Conservation (phyloP, 768 basidiomycete species). For the Leucosporidium scottii region DNA sequence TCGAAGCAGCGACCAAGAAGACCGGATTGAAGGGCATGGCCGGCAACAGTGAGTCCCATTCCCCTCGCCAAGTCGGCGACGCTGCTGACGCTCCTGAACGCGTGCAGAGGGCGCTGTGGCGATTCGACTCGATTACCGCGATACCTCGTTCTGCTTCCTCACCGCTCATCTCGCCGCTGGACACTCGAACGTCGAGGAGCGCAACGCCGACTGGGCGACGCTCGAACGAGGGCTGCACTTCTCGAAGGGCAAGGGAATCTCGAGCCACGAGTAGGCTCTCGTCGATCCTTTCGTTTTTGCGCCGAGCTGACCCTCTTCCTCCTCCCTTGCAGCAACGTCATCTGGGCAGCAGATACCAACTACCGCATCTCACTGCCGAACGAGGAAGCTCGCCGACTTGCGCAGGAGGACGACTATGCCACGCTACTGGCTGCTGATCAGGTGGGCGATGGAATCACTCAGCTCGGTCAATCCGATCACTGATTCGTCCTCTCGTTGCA, state of each 20-base stretch:
- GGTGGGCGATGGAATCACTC: constrained; percentile 46
- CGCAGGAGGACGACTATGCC: constrained; percentile 60
- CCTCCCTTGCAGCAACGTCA: constrained; percentile 60
- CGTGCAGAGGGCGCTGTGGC: constrained; percentile 74
- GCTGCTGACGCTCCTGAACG: background rate
- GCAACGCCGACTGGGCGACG: constrained; percentile 80
- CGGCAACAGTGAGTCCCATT: constrained; percentile 56
- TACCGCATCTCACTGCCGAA: constrained; percentile 88
- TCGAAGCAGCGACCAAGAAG: constrained; percentile 86
- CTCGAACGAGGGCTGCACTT: constrained; percentile 79
- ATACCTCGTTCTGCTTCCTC: constrained; percentile 87
- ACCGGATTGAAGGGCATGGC: constrained; percentile 68
- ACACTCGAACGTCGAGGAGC: constrained; percentile 76
- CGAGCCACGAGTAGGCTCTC: constrained; percentile 72
- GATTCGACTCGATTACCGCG: constrained; percentile 82
- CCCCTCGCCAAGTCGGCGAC: too few species aligned
- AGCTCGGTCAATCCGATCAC: background rate
- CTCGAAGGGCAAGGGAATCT: constrained; percentile 76
- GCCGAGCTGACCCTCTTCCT: background rate
- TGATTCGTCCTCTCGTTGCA: constrained; percentile 39
- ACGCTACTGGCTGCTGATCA: constrained; percentile 75
- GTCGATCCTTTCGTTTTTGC: background rate
- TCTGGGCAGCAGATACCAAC: constrained; percentile 94
- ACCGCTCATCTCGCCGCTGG: constrained; percentile 97
- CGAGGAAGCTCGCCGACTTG: constrained; percentile 64